Conservation (phyloP, 202 grass and related monocot genomes). For the Setaria italica region DNA sequence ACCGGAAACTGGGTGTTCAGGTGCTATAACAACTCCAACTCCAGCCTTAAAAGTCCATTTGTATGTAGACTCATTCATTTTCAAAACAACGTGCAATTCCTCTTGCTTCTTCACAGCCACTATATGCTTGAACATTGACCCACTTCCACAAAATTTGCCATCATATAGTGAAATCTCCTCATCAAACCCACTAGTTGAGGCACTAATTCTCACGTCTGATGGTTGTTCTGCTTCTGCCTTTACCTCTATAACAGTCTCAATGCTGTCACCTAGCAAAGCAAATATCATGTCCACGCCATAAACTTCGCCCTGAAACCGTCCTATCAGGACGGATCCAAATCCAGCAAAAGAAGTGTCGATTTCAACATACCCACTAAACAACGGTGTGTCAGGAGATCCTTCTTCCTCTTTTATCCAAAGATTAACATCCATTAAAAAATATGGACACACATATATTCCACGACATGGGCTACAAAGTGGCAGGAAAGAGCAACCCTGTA, state of each 20-base stretch:
- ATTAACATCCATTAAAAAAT: too few relatives aligned
- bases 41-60: constrained; percentile 23
- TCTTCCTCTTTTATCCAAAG: too few relatives aligned
- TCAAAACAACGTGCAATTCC: not conserved
- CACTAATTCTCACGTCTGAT: not conserved
- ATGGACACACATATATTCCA: too few relatives aligned
- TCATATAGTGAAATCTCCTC: constrained; percentile 13
- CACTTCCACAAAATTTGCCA: not conserved
- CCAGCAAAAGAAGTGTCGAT: not conserved
- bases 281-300: not conserved
- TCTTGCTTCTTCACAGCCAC: constrained; percentile 5
- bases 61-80: not conserved
- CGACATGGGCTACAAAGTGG: constrained; percentile 13
- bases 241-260: constrained; percentile 22
- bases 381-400: too few relatives aligned
- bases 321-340: not conserved
- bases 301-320: not conserved
- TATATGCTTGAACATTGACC: not conserved
- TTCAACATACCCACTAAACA: too few relatives aligned
- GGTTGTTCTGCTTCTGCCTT: not conserved
- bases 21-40: not conserved
- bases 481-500: constrained; percentile 18
- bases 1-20: not conserved
- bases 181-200: not conserved
- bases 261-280: not conserved